Evolutionary conservation across 257 asterid species (phyloP), one percentile per base, ranked within the genome.

Genomic region (Solanum lycopersicoides): DNA sequence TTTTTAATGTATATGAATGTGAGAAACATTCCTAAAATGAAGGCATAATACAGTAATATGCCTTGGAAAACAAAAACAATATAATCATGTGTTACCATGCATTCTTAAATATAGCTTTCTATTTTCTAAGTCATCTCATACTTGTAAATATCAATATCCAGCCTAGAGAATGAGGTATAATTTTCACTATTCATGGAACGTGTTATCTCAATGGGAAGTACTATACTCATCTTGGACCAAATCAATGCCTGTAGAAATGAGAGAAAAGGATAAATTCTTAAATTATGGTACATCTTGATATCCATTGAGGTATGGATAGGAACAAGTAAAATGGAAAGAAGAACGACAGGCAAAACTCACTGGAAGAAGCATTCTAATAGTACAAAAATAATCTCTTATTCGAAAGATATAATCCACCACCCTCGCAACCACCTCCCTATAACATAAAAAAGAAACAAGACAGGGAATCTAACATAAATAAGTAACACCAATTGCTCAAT

Each of bases 121-220:
- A 35, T 32, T 35, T 35, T 35, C 6, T 35, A 35, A 35, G 37
- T 35, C 37, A 35, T 68, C 2, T 32, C 34, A 32, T 32, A 32
- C 34, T 32, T 32, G 77, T 94, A 90, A 79, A 95, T 95, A 93
- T 95, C 97, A 83, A 94, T 95, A 90, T 95, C 98, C 86, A 95
- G 91, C 91, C 97, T 92, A 95, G 95, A 95, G 90, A 95, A 94
- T 74, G 98, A 88, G 83, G 95, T 89, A 92, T 91, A 92, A 59
- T 79, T 89, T 89, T 94, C 96, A 90, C 93, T 94, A 89, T 92
- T 92, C 97, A 94, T 94, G 87, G 98, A 94, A 20, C 97, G 93
- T 75, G 90, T 86, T 89, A 95, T 95, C 88, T 95, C 97, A 88
- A 95, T 95, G 77, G 37, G 37, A 35, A 35, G 37, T 35, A 0